These are phyloP conservation scores for Aspergillus panamensis DNA, from an alignment of 495 filamentous ascomycete species.

Conservation along the genomic window DNA sequence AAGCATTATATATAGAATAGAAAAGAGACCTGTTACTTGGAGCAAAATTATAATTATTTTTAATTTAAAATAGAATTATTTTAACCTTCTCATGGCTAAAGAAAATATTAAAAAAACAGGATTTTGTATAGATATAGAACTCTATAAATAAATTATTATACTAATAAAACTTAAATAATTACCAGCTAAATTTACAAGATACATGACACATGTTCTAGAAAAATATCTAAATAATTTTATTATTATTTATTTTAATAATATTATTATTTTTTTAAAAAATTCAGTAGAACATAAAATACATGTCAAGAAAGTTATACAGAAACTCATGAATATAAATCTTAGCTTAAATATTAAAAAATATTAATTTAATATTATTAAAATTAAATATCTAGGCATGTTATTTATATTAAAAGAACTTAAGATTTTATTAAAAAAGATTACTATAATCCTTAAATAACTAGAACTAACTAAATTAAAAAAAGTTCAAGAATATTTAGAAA, in stretches of 20 bases:
- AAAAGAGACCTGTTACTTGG: conserved; percentile 2
- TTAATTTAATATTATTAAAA: no score
- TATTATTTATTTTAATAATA: conserved; percentile 17
- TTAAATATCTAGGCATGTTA: no score
- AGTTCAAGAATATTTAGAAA: background rate
- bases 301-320: conserved; percentile 9
- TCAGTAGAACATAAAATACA: conserved; percentile 9
- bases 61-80: conserved; percentile 14
- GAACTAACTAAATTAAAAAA: conserved; percentile 2
- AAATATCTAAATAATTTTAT: conserved; percentile 15
- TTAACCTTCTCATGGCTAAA: conserved; percentile 4
- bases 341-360: conserved; percentile 10
- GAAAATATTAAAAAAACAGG: conserved; percentile 9
- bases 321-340: conserved; percentile 11
- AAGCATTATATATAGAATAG: conserved; percentile 13
- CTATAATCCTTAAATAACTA: conserved; percentile 6
- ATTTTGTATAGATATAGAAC: conserved; percentile 5
- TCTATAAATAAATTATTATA: conserved; percentile 12
- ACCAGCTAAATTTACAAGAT: background rate
- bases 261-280: conserved; percentile 10
- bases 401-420: conserved; percentile 6
- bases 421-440: background rate
- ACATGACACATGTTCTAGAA: conserved; percentile 7
- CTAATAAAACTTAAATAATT: conserved; percentile 3
- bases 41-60: conserved; percentile 5